phyloP scores from a whole-genome alignment of 371 early-diverging fungal genomes.

The Actinomucor elegans region DNA sequence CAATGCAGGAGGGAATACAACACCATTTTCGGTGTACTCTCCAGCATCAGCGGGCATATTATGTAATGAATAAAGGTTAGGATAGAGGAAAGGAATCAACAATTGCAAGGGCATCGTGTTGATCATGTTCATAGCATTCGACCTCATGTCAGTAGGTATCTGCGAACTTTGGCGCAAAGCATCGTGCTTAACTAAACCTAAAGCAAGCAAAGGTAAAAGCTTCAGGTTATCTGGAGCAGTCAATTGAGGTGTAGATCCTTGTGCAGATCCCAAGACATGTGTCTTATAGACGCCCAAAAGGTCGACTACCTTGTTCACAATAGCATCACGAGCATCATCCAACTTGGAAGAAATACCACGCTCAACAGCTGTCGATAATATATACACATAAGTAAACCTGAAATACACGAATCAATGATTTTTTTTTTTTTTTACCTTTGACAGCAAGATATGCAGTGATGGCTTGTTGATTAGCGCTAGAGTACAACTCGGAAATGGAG shows the following conservation, averaged over 20 bases:
- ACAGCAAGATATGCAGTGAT: constrained; percentile 73
- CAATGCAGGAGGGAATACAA: constrained; percentile 59
- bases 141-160: constrained; percentile 69
- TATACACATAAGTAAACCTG: neutral
- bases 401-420: too few relatives aligned
- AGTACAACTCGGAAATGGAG: constrained; percentile 79
- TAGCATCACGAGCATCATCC: constrained; percentile 94
- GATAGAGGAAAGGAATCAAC: constrained; percentile 66
- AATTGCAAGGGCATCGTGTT: constrained; percentile 82
- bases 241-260: constrained; percentile 81
- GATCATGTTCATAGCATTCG: constrained; percentile 70
- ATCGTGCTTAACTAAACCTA: constrained; percentile 81
- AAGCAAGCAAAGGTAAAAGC: constrained; percentile 80
- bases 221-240: constrained; percentile 84
- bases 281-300: constrained; percentile 86
- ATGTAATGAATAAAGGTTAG: constrained; percentile 87
- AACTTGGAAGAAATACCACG: constrained; percentile 82
- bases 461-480: constrained; percentile 84
- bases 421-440: constrained; percentile 70
- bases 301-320: constrained; percentile 86
- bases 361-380: constrained; percentile 62
- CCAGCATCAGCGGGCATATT: constrained; percentile 73
- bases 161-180: constrained; percentile 69
- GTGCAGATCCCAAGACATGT: constrained; percentile 67
- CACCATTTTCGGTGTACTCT: constrained; percentile 11